A percentile compares a stretch with the other conserved stretches of the same genome.
phyloP scores from a whole-genome alignment of 2,329 filamentous ascomycete genomes.

The Ophiostoma pallidulum region DNA sequence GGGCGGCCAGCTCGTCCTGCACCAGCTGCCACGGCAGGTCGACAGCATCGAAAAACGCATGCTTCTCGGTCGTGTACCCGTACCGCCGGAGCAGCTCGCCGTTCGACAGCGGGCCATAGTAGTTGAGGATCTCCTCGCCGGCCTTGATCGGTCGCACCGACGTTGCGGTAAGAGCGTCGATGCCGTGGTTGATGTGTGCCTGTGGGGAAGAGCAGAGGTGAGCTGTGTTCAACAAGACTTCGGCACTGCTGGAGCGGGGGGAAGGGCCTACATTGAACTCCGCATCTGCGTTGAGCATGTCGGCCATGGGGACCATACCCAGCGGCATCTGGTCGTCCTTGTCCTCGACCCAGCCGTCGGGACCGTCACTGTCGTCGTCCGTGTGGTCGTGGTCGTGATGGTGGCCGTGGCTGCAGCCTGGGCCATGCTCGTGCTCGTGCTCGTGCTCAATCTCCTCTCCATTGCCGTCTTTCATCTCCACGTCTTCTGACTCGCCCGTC shows the following conservation, averaged over 20 bases:
- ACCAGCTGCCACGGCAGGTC: constrained; percentile 57
- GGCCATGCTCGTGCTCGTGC: constrained; percentile 43
- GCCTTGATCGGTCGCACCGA: constrained; percentile 57
- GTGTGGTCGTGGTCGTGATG: constrained; percentile 24
- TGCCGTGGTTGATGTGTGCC: constrained; percentile 47
- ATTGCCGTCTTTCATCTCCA: constrained; percentile 30
- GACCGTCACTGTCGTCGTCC: constrained; percentile 39
- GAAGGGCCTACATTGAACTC: constrained; percentile 75
- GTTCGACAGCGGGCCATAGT: constrained; percentile 77
- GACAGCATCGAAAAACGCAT: constrained; percentile 71
- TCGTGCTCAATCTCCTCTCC: constrained; percentile 67
- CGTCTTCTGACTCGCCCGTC: constrained; percentile 43
- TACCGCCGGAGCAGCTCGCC: constrained; percentile 77
- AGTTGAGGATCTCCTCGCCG: constrained; percentile 75
- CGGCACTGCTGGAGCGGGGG: no score
- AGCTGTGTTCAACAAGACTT: no score
- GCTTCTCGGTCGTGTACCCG: constrained; percentile 74
- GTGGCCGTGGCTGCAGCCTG: constrained; percentile 24
- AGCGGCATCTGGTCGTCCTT: constrained; percentile 50
- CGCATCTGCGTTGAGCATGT: constrained; percentile 81
- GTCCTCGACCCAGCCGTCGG: constrained; percentile 57
- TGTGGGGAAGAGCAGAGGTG: no score
- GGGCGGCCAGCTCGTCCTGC: constrained; percentile 15
- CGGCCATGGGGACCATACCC: constrained; percentile 85
- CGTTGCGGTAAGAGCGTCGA: constrained; percentile 57